These are phyloP conservation scores for Chytriomyces sp. DNA, from an alignment of 192 early-diverging fungal species.

Conservation along the genomic window DNA sequence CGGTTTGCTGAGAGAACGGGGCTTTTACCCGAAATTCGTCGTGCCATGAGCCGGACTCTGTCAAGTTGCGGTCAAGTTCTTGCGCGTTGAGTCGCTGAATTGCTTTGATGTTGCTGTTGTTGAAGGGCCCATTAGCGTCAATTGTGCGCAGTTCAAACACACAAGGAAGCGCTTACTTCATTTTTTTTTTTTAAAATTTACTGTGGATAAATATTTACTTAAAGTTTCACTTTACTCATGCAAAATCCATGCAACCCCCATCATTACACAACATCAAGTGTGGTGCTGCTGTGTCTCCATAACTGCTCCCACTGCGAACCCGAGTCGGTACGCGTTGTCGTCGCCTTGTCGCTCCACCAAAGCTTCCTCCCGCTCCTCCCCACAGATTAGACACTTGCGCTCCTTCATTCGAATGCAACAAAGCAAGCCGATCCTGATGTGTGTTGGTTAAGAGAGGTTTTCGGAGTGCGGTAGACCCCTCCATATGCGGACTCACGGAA, in stretches of 20 bases:
- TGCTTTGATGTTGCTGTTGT: conserved; percentile 76
- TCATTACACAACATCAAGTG: neutral
- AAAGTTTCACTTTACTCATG: too few relatives aligned
- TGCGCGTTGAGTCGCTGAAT: conserved; percentile 80
- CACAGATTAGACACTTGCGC: neutral
- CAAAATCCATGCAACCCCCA: too few relatives aligned
- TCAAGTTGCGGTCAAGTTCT: conserved; percentile 67
- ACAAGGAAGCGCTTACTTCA: neutral
- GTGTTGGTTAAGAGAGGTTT: neutral
- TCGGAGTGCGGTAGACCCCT: neutral
- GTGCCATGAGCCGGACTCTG: conserved; percentile 81
- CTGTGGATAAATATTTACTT: too few relatives aligned
- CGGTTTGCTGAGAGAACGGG: conserved; percentile 34
- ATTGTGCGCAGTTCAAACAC: neutral
- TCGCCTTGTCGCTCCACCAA: neutral
- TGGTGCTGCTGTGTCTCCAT: neutral
- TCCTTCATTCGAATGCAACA: conserved; percentile 27
- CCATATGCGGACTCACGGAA: conserved; percentile 19
- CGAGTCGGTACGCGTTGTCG: conserved; percentile 18
- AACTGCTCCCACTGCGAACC: conserved; percentile 17
- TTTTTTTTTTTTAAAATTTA: neutral
- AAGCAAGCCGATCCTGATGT: conserved; percentile 1
- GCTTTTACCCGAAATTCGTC: conserved; percentile 56
- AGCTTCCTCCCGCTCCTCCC: neutral
- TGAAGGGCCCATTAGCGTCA: neutral